Base-by-base conservation (phyloP, 2,329 filamentous ascomycete species). In the Cladorrhinum sp. region DNA sequence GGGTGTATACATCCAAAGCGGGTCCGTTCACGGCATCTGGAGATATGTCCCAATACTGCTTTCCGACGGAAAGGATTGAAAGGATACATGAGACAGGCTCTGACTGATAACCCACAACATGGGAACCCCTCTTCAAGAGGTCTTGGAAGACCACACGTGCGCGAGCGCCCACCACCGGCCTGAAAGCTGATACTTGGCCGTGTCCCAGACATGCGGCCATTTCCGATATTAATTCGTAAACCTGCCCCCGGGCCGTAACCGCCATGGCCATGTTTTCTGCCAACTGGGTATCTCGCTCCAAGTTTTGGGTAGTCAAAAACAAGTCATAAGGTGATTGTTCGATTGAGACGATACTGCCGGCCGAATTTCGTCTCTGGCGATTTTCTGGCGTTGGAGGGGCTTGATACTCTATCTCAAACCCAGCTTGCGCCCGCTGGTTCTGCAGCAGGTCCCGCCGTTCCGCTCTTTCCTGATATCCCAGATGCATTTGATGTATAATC, bases 61-160 rank as follows among this genome's bases (percentile, higher is more conserved):
- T 76, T 2, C 81, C 80, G 18, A 80, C 80, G 2, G 80, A 80
- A 16, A 96, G 76, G 1, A 92, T 79, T 0, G 85, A 81, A 36
- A 93, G 74, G 8, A 91, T 79, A 1, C 88, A 82, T 32, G 81
- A 79, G 8, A 96, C 78, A 3, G 92, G 80, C 57, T 92, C 89
- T 0, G 84, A 82, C 58, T 87, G 86, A 71, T 96, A 96, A 9
- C 86, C 85, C 48, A 93, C 80, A 41, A 88, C 80, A 3, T 84
- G 80, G 55, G 88, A 81, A 13, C 86, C 87, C 38, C 85, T 82
- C 62, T 88, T 86, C 50, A 95, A 77, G 10, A 95, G 78, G 62
- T 91, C 88, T 36, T 93, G 77, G 52, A 93, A 84, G 8, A 83
- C 78, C 25, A 82, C 72, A 24, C 90, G 85, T 68, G 89, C 80